These are phyloP conservation scores for Phtheirospermum japonicum DNA, from an alignment of 257 asterid genomes.

Conservation along the genomic window DNA sequence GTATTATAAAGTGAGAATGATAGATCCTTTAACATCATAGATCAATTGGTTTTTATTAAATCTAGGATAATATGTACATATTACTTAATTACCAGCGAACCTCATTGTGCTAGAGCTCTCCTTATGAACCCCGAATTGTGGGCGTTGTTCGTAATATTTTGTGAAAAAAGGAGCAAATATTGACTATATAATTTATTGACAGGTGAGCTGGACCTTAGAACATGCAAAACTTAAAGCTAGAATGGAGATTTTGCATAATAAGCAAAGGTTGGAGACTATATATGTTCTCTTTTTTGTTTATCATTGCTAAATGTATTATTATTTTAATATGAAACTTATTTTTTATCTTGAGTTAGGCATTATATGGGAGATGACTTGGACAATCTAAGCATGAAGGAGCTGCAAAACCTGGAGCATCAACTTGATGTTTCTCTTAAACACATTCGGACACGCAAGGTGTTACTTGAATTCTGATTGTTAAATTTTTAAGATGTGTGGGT, in stretches of 20 bases:
- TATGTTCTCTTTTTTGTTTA: not conserved
- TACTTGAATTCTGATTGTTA: not conserved
- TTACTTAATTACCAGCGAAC: too few relatives aligned
- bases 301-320: not conserved
- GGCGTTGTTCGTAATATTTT: too few relatives aligned
- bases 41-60: too few relatives aligned
- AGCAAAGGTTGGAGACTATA: constrained; percentile 38
- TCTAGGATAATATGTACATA: too few relatives aligned
- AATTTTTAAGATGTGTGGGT: too few relatives aligned
- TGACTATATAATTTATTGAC: too few relatives aligned
- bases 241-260: constrained; percentile 70
- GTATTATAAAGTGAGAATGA: too few relatives aligned
- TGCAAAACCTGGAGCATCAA: constrained; percentile 81
- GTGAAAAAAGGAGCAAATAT: too few relatives aligned
- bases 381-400: constrained; percentile 59
- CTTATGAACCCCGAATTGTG: too few relatives aligned
- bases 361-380: constrained; percentile 79
- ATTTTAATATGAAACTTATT: too few relatives aligned
- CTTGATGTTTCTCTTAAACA: constrained; percentile 75
- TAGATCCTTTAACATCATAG: too few relatives aligned
- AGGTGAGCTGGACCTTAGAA: constrained; percentile 77
- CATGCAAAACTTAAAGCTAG: constrained; percentile 89
- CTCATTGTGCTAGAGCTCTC: too few relatives aligned
- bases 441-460: constrained; percentile 76
- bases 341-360: constrained; percentile 47